Base-by-base conservation (phyloP, 441 rosid species). In the Erodium moschatum region DNA sequence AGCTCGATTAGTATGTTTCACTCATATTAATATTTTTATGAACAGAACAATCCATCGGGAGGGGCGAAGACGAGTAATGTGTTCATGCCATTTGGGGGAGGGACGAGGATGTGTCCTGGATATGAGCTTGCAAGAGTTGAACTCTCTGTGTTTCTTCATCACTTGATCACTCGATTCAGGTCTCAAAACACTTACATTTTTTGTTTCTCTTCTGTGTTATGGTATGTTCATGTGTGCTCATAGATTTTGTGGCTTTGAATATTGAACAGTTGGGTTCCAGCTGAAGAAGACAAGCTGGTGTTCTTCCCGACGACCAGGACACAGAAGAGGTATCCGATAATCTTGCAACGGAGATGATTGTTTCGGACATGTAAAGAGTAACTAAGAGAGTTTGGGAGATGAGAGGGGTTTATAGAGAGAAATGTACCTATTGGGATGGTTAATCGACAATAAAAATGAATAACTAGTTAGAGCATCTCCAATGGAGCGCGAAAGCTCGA, bases 241-340 rank as follows among this genome's bases (percentile, higher is more conserved):
- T 6, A n/a, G 2, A 50, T 50, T n/a, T n/a, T 3, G 13, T 13
- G 4, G 33, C 16, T 8, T 18, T 6, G 16, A 50, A 12, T 5
- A n/a, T 50, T 3, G 9, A 65, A 27, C 87, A 91, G 99, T 73
- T 94, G 97, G 99, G 81, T 67, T 72, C 97, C 96, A 2, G 94
- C 88, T 4, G 97, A 88, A 73, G 78, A 91, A 74, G 97, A 94
- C 67, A 94, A 84, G 86, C 44, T 94, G 65, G 85, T 94, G 0
- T 91, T 91, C 88, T 94, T 94, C 73, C 97, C 97, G 0, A 94
- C 99, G 0, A 91, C 96, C 5, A 74, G 97, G 80, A 94, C 90
- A 19, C 96, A 88, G 77, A 94, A 94, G 82, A 85, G 96, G 35
- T 94, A 87, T 65, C 97, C 96, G 6, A 86, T 94, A 73, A 69